Base-by-base conservation (phyloP, 805 yeast species). In the Wickerhamomyces rabaulensis region DNA sequence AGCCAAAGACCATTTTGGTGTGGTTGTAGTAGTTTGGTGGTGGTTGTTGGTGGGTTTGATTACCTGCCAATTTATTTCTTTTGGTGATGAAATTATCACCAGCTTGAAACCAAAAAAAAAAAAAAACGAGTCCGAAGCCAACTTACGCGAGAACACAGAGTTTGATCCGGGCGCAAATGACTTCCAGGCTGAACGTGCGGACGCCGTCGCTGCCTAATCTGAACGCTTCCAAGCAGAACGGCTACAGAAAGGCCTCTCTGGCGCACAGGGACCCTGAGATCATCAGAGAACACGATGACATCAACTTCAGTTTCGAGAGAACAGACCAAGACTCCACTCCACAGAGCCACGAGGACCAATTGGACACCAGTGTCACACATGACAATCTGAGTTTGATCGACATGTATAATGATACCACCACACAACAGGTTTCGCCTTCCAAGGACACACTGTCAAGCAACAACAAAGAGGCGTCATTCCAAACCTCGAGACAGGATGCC, bases 351-450 rank as follows among this genome's bases (percentile, higher is more conserved):
- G 19, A 35, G 4, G 40, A 33, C 9, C 36, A 33, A 33, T 8
- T 17, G 12, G 45, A 42, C 13, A 8, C 20, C 20, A 4, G 25
- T 15, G 13, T 22, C n/a, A 23, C 42, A n/a, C 27, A 43, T 27
- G 31, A 39, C 45, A 61, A 57, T 22, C 45, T 66, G 41, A 68
- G 73, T 42, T 64, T 68, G 12, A 66, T 68, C 38, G 70, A 68
- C 40, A 50, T 68, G 54, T 68, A 68, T 50, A 63, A 64, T 0
- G 70, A 66, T 19, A 26, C 21, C 31, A 27, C n/a, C 43, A 35
- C n/a, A 17, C 25, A 27, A 8, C 31, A 27, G 5, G 13, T 27
- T n/a, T 12, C 31, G 4, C 31, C 31, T 13, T 27, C 31, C 15
- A 27, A 27, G 7, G n/a, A 12, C n/a, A 27, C 31, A 4, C n/a